phyloP scores from a whole-genome alignment of 1,284 basidiomycete species.

The Cutaneotrichosporon dermatis region DNA sequence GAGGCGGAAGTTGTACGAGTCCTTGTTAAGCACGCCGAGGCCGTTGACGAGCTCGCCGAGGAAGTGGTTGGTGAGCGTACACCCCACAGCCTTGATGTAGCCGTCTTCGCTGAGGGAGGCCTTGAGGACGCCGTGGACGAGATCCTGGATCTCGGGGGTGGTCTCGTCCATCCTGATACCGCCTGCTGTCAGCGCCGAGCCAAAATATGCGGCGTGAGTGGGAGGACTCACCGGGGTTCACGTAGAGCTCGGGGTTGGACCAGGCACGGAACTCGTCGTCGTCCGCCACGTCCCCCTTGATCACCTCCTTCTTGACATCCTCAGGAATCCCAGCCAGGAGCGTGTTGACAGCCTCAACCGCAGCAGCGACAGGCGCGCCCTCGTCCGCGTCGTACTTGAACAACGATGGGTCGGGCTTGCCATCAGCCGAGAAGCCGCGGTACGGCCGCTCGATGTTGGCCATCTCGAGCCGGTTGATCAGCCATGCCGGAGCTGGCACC shows the following conservation, averaged over 20 bases:
- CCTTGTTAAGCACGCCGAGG: constrained; percentile 35
- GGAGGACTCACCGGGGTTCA: constrained; percentile 24
- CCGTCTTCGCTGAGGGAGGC: constrained; percentile 34
- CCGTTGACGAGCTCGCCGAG: constrained; percentile 43
- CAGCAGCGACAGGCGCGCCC: constrained; percentile 36
- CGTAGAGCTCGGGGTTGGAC: constrained; percentile 45
- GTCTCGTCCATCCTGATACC: constrained; percentile 45
- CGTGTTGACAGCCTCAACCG: constrained; percentile 27
- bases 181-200: constrained; percentile 4
- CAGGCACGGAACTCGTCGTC: constrained; percentile 40
- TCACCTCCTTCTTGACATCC: constrained; percentile 21
- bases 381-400: constrained; percentile 35
- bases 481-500: constrained; percentile 38
- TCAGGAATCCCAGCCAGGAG: constrained; percentile 23
- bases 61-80: constrained; percentile 42
- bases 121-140: constrained; percentile 34
- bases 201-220: background rate
- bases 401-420: constrained; percentile 28
- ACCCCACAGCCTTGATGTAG: constrained; percentile 41
- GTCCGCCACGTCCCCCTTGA: constrained; percentile 31
- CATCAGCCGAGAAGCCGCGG: constrained; percentile 36
- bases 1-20: constrained; percentile 45
- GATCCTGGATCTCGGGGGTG: constrained; percentile 20
- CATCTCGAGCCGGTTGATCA: constrained; percentile 37
- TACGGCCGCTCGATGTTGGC: constrained; percentile 36